Conservation (phyloP, 768 basidiomycete species). For the Lactarius sanguifluus region DNA sequence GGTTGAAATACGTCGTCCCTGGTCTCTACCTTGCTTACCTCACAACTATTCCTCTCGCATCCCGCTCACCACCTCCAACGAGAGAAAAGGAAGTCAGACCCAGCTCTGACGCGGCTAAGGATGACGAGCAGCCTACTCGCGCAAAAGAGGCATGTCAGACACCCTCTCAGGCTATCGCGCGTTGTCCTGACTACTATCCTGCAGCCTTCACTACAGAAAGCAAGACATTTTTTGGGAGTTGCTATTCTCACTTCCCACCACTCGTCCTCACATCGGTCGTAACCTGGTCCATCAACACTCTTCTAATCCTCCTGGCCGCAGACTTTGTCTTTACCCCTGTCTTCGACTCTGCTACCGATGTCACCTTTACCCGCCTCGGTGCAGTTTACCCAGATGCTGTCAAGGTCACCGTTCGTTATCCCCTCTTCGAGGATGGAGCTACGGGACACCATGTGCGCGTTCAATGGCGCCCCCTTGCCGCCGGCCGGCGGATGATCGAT, state of each 20-base stretch:
- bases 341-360: slow-evolving; percentile 51
- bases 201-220: slow-evolving; percentile 7
- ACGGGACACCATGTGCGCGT: slow-evolving; percentile 39
- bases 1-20: slow-evolving; percentile 38
- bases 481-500: slow-evolving; percentile 38
- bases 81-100: not conserved
- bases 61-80: slow-evolving; percentile 4
- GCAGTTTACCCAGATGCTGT: slow-evolving; percentile 63
- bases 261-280: slow-evolving; percentile 29
- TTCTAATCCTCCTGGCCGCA: slow-evolving; percentile 38
- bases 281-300: slow-evolving; percentile 42
- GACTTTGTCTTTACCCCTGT: slow-evolving; percentile 60
- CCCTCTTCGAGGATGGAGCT: slow-evolving; percentile 36
- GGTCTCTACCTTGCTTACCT: slow-evolving; percentile 21
- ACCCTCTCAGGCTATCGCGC: slow-evolving; percentile 37
- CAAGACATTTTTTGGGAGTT: slow-evolving; percentile 31
- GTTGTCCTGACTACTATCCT: slow-evolving; percentile 12
- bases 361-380: slow-evolving; percentile 67
- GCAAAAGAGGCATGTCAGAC: slow-evolving; percentile 37
- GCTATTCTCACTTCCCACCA: slow-evolving; percentile 38
- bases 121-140: not conserved
- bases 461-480: slow-evolving; percentile 45
- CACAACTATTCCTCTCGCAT: slow-evolving; percentile 26
- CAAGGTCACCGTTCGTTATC: slow-evolving; percentile 65
- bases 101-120: not conserved